phyloP scores from a whole-genome alignment of 345 rosid species.

The Dipteronia sinensis region DNA sequence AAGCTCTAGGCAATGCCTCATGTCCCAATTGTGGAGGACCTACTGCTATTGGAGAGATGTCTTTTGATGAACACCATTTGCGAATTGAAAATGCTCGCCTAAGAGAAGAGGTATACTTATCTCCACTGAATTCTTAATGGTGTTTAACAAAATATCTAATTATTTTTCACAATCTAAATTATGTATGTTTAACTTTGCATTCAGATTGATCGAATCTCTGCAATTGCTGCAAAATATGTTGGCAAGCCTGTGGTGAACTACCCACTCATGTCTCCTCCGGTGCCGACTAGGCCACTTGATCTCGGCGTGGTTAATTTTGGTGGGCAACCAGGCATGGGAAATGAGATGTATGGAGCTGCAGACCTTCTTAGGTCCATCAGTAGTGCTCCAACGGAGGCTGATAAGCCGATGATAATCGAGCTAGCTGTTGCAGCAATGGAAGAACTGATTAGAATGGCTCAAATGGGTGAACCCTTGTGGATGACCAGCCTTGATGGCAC shows the following conservation, averaged over 20 bases:
- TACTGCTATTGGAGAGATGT: conserved; percentile 90
- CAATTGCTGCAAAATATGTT: conserved; percentile 92
- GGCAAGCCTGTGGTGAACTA: conserved; percentile 88
- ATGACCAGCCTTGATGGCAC: conserved; percentile 51
- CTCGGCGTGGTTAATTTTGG: conserved; percentile 61
- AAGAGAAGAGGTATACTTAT: conserved; percentile 75
- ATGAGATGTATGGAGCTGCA: conserved; percentile 65
- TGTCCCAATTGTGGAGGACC: conserved; percentile 99
- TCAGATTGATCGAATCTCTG: conserved; percentile 86
- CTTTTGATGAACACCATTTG: conserved; percentile 90
- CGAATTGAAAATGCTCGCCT: conserved; percentile 84
- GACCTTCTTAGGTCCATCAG: conserved; percentile 67
- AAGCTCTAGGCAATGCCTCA: conserved; percentile 85
- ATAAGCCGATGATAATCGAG: conserved; percentile 70
- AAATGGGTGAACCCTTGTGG: conserved; percentile 84
- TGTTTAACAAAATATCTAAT: not conserved
- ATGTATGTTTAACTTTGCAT: not conserved
- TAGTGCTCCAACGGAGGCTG: conserved; percentile 54
- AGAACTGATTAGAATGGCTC: conserved; percentile 77
- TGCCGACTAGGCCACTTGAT: conserved; percentile 67
- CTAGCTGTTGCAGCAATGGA: conserved; percentile 93
- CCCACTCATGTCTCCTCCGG: conserved; percentile 65
- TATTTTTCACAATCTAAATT: not conserved
- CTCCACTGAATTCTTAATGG: not conserved
- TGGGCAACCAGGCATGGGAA: conserved; percentile 50